A percentile compares a stretch with the other conserved stretches of the same genome.
Evolutionary conservation across 352 stramenopile species (phyloP).

Genomic region (Pythium scleroteichum): DNA sequence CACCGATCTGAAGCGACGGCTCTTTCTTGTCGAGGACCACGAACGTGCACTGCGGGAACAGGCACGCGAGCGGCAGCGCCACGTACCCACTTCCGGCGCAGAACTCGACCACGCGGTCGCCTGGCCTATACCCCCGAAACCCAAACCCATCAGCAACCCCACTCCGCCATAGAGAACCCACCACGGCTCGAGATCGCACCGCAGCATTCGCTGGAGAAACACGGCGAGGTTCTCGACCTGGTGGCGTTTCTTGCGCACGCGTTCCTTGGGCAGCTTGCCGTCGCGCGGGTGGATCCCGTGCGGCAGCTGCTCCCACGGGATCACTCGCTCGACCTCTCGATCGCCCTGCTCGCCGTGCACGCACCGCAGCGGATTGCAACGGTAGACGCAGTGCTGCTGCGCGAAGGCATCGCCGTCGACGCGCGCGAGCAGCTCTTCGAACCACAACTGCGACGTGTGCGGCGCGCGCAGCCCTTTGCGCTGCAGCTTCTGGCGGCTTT

Average conservation of each 20-base stretch:
- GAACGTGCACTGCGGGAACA: constrained; percentile 75
- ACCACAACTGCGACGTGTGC: constrained; percentile 61
- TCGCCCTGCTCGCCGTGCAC: constrained; percentile 22
- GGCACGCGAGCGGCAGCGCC: constrained; percentile 66
- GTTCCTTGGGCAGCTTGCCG: constrained; percentile 53
- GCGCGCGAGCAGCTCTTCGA: constrained; percentile 65
- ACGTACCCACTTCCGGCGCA: constrained; percentile 80
- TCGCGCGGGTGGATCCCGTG: constrained; percentile 69
- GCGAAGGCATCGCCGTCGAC: constrained; percentile 51
- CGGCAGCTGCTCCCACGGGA: constrained; percentile 64
- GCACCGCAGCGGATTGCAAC: constrained; percentile 63
- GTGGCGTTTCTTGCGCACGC: constrained; percentile 67
- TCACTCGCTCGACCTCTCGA: constrained; percentile 22
- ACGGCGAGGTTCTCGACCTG: constrained; percentile 81
- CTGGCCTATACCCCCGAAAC: too few species aligned
- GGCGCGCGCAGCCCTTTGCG: constrained; percentile 49
- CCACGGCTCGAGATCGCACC: constrained; percentile 28
- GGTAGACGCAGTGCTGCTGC: constrained; percentile 37
- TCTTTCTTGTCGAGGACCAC: constrained; percentile 81
- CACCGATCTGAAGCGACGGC: constrained; percentile 74
- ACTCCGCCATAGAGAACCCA: background rate
- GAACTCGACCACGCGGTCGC: constrained; percentile 82
- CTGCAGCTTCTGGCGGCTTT: constrained; percentile 50
- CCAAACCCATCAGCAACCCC: too few species aligned
- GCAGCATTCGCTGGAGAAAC: constrained; percentile 63